These are phyloP conservation scores for Phytopythium mirpurense DNA, from an alignment of 352 stramenopile genomes.

Conservation along the genomic window DNA sequence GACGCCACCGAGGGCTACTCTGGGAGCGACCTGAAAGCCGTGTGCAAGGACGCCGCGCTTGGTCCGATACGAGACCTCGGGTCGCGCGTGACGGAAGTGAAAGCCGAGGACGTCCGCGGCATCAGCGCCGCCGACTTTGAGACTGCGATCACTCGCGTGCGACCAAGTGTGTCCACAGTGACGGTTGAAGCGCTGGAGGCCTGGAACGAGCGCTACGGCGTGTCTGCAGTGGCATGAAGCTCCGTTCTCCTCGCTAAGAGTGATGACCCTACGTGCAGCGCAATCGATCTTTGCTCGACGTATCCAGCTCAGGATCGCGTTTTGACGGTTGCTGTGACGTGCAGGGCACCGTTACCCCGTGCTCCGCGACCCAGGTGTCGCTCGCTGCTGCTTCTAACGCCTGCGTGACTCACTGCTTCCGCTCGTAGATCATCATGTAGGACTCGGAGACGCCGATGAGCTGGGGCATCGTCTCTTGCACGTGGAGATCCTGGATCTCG, in stretches of 20 bases:
- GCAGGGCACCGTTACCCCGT: too few relatives aligned
- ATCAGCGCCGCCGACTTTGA: conserved; percentile 60
- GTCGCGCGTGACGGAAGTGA: conserved; percentile 44
- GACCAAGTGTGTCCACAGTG: conserved; percentile 60
- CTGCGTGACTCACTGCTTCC: conserved; percentile 42
- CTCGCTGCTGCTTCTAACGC: not conserved
- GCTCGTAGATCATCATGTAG: conserved; percentile 90
- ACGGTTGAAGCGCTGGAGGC: conserved; percentile 46
- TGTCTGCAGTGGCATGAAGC: conserved; percentile 32
- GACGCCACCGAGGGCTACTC: conserved; percentile 79
- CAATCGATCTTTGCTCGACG: too few relatives aligned
- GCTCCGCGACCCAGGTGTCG: not conserved
- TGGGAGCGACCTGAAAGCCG: conserved; percentile 87
- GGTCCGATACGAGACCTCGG: conserved; percentile 86
- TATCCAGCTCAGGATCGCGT: not conserved
- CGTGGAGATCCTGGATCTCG: conserved; percentile 97
- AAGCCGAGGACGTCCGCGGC: conserved; percentile 52
- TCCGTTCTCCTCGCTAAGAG: too few relatives aligned
- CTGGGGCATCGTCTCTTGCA: conserved; percentile 97
- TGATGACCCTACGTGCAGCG: not conserved
- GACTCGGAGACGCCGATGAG: conserved; percentile 96
- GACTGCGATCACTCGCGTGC: conserved; percentile 46
- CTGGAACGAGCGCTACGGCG: conserved; percentile 73
- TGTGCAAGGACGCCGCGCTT: conserved; percentile 93
- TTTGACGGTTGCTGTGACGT: not conserved